phyloP scores from a whole-genome alignment of 2,329 filamentous ascomycete species.

The Curvularia verruculosa region DNA sequence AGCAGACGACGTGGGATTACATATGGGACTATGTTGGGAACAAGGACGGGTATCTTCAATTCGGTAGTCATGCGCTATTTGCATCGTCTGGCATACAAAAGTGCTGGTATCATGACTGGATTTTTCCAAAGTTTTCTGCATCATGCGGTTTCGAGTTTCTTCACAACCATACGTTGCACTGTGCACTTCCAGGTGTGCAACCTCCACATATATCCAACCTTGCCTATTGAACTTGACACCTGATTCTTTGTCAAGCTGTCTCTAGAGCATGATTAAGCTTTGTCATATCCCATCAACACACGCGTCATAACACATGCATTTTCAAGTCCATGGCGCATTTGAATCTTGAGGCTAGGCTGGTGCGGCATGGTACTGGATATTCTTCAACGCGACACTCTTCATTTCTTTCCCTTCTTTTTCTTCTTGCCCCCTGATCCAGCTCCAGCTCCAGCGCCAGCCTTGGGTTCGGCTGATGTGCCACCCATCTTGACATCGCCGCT shows the following conservation, averaged over 20 bases:
- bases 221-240: no score
- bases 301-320: background rate
- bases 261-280: no score
- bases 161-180: no score
- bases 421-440: constrained; percentile 51
- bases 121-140: background rate
- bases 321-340: background rate
- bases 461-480: constrained; percentile 27
- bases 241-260: no score
- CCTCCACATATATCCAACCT: no score
- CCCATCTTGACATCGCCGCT: constrained; percentile 38
- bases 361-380: background rate
- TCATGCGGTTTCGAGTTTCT: background rate
- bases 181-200: no score
- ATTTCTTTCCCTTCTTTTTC: constrained; percentile 60
- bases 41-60: constrained; percentile 11
- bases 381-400: constrained; percentile 17
- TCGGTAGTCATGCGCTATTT: constrained; percentile 1
- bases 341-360: background rate
- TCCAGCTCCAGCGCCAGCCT: constrained; percentile 22
- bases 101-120: background rate
- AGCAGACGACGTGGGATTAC: background rate
- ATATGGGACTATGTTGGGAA: background rate
- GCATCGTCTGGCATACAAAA: background rate
- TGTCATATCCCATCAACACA: no score